Evolutionary conservation across 2,329 filamentous ascomycete species (phyloP).

Genomic region (Pyrenochaeta sp.): DNA sequence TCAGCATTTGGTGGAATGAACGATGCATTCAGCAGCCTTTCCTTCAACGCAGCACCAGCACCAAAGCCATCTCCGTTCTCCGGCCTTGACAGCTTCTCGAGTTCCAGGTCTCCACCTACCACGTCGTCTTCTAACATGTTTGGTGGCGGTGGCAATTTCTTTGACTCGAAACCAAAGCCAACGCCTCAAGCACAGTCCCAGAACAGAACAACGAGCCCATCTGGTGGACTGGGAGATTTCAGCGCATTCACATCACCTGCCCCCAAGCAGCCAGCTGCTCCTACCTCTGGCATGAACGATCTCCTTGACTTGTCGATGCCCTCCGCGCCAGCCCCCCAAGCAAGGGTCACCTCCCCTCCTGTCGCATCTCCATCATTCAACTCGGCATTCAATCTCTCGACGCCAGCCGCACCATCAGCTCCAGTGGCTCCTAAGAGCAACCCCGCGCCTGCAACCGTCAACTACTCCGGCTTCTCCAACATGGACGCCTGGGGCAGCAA

Average conservation of each 20-base stretch:
- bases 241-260: conserved; percentile 68
- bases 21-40: conserved; percentile 80
- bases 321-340: conserved; percentile 39
- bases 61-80: conserved; percentile 71
- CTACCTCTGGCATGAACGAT: conserved; percentile 69
- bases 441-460: conserved; percentile 43
- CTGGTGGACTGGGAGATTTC: conserved; percentile 67
- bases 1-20: conserved; percentile 71
- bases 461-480: conserved; percentile 55
- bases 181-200: conserved; percentile 52
- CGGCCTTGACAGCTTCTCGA: conserved; percentile 63
- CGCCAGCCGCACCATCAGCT: conserved; percentile 42
- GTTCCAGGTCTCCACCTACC: conserved; percentile 42
- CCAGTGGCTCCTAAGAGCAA: conserved; percentile 44
- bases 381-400: conserved; percentile 73
- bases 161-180: conserved; percentile 73
- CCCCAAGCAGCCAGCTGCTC: conserved; percentile 54
- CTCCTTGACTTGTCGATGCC: conserved; percentile 74
- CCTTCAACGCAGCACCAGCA: conserved; percentile 60
- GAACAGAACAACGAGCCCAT: conserved; percentile 60
- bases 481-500: conserved; percentile 83
- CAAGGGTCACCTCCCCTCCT: conserved; percentile 32
- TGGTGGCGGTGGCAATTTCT: conserved; percentile 79
- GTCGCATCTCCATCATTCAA: conserved; percentile 53
- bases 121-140: conserved; percentile 59